Evolutionary conservation across 805 yeast genomes (phyloP), one percentile per base, ranked within the genome.

Genomic region (Spathaspora gorwiae): DNA sequence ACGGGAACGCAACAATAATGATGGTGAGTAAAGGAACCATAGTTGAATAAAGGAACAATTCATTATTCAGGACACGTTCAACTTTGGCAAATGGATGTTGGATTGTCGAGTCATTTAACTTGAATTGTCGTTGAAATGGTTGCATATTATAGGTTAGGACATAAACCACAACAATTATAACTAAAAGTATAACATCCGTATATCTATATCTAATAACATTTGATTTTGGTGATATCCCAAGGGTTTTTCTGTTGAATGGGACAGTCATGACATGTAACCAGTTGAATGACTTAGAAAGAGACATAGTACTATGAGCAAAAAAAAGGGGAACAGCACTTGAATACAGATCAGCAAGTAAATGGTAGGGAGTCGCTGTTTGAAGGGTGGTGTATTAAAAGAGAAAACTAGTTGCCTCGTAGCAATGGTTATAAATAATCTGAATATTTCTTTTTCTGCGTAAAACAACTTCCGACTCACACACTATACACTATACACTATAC

Each of bases 91-190:
- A 82, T 1, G 97, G 97, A 62, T 88, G 95, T 42, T 83, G 80
- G 35, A 92, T 79, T 0, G 92, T 78, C 36, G 81, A 60, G 66
- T 92, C 97, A 57, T 82, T 81, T 44, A 90, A 65, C 42, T 70
- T 76, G 60, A 92, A 92, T 55, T 84, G 88, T 55, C 96, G 75
- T 59, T 87, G 80, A 59, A 85, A 86, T 1, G 97, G 97, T 39
- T 55, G 47, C 12, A 69, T 35, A 40, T 50, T 36, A 48, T 56
- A 54, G 15, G 57, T 55, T 11, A 61, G 19, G 31, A 55, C 50
- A 54, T 57, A 64, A 14, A 52, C 32, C 10, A 59, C 54, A 30
- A 54, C 34, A 24, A 68, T 54, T 4, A 59, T 40, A 2, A 46
- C 57, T 7, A 67, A 34, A 19, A 58, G 52, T 7, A 59, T 8